A percentile compares a stretch with the other conserved stretches of the same genome.
These are phyloP conservation scores for Hyaloscypha bicolor DNA, from an alignment of 495 filamentous ascomycete species.

Conservation along the genomic window DNA sequence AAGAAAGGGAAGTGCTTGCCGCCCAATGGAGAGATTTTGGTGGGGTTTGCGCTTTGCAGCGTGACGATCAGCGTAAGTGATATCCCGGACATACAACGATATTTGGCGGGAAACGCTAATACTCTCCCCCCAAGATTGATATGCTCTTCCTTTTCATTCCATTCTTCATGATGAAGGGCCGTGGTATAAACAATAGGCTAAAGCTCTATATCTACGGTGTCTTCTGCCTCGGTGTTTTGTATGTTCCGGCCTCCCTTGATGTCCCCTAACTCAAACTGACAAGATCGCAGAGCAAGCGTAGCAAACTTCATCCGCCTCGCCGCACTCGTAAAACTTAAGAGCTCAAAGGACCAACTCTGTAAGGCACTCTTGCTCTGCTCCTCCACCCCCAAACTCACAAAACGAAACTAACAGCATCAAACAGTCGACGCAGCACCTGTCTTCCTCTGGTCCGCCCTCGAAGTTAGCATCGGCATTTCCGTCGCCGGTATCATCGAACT, in stretches of 20 bases:
- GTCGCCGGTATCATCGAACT: conserved; percentile 23
- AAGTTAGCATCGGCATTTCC: conserved; percentile 23
- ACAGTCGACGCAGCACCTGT: conserved; percentile 17
- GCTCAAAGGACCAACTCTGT: conserved; percentile 17
- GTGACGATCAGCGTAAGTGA: conserved; percentile 6
- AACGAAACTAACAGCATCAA: conserved; percentile 10
- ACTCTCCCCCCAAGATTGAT: conserved; percentile 1
- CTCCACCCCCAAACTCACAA: neutral
- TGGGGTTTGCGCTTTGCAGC: conserved; percentile 17
- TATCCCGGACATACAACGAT: neutral
- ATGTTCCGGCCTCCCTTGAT: neutral
- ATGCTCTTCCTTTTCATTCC: conserved; percentile 25
- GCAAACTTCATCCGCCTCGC: conserved; percentile 25
- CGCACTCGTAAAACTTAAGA: conserved; percentile 15
- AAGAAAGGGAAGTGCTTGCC: conserved; percentile 16
- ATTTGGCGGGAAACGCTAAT: too few species aligned
- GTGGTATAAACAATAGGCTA: neutral
- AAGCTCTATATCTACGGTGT: conserved; percentile 21
- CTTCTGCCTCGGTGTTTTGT: conserved; percentile 18
- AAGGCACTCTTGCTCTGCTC: neutral
- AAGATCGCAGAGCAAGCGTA: conserved; percentile 13
- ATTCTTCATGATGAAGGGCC: conserved; percentile 20
- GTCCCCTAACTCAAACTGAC: conserved; percentile 3
- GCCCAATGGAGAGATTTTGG: conserved; percentile 7
- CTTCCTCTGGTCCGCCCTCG: conserved; percentile 24